Percentiles rank a stretch among this genome's conserved stretches.
Conservation (phyloP, 345 rosid genomes). For the Citrus maxima region DNA sequence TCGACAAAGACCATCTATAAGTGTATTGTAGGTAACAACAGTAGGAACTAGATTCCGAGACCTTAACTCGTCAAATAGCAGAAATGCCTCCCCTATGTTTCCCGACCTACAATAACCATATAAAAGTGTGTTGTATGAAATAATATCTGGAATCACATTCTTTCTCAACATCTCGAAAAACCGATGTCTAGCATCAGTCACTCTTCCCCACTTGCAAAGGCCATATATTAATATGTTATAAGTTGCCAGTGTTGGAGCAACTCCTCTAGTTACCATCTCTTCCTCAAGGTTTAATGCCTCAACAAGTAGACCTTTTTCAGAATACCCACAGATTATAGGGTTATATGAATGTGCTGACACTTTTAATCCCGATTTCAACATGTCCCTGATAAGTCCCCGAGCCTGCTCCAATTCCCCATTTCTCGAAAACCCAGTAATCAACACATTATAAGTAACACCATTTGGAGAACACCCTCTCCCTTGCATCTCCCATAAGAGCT, state of each 20-base stretch:
- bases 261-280: conserved; percentile 49
- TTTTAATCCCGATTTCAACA: conserved; percentile 47
- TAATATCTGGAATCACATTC: conserved; percentile 48
- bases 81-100: conserved; percentile 54
- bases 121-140: conserved; percentile 66
- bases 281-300: conserved; percentile 48
- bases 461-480: conserved; percentile 27
- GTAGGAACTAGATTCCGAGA: conserved; percentile 37
- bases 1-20: conserved; percentile 67
- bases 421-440: conserved; percentile 57
- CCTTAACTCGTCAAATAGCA: conserved; percentile 55
- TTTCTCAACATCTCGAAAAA: conserved; percentile 40
- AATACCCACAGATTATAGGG: conserved; percentile 56
- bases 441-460: conserved; percentile 57
- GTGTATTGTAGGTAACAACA: conserved; percentile 58
- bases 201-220: conserved; percentile 48
- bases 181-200: conserved; percentile 45
- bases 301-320: conserved; percentile 45
- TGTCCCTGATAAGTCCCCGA: conserved; percentile 41
- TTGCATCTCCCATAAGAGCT: conserved; percentile 50
- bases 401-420: conserved; percentile 51
- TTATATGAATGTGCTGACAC: conserved; percentile 51
- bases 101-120: conserved; percentile 58
- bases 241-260: conserved; percentile 37
- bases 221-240: conserved; percentile 49